A percentile compares a stretch with the other conserved stretches of the same genome.
These are phyloP conservation scores for Diaporthe citrichinensis DNA, from an alignment of 2,329 filamentous ascomycete species.

Conservation along the genomic window DNA sequence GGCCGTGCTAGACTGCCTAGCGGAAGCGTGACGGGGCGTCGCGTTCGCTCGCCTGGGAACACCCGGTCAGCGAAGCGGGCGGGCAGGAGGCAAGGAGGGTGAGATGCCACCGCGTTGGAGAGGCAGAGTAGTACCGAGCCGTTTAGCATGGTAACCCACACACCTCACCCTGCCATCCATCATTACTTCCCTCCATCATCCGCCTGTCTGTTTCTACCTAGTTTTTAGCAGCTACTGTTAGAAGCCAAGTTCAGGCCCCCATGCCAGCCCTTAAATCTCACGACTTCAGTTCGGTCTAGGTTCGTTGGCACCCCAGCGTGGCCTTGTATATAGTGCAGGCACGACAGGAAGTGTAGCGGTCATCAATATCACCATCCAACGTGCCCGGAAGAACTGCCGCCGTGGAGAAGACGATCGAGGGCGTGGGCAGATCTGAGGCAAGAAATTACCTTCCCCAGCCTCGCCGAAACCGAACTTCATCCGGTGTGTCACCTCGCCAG, in stretches of 20 bases:
- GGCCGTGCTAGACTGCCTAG: conserved; percentile 12
- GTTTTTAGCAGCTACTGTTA: background rate
- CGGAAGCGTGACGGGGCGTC: conserved; percentile 6
- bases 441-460: conserved; percentile 12
- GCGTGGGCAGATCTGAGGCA: background rate
- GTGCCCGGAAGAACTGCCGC: conserved; percentile 22
- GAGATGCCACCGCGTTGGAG: conserved; percentile 14
- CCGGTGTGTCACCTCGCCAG: conserved; percentile 14
- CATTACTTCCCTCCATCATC: background rate
- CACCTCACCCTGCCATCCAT: background rate
- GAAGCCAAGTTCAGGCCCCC: background rate
- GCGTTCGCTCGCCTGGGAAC: conserved; percentile 1
- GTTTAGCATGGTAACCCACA: conserved; percentile 26
- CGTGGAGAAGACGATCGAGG: background rate
- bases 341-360: background rate
- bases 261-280: conserved; percentile 15
- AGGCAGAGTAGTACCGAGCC: conserved; percentile 17
- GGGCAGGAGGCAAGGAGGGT: background rate
- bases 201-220: background rate
- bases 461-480: conserved; percentile 2
- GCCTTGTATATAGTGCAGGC: background rate
- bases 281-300: background rate
- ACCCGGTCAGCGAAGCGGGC: conserved; percentile 3
- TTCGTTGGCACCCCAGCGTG: background rate
- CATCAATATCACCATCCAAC: conserved; percentile 4